Evolutionary conservation across 23 red algal genomes (phyloP).

Genomic region (Gracilaria domingensis): DNA sequence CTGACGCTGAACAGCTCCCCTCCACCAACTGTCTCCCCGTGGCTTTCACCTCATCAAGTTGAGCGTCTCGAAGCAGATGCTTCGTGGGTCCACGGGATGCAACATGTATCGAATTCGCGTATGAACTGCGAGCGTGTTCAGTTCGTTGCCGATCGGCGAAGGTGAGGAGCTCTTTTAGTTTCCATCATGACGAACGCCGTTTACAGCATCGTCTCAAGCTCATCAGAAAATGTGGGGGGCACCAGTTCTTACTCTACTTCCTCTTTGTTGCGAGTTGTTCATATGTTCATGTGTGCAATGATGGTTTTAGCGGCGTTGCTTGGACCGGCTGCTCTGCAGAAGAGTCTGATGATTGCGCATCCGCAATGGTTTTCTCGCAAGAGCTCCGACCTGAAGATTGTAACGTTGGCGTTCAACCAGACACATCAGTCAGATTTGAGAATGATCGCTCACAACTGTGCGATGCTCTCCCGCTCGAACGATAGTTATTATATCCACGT

Average conservation of each 20-base stretch:
- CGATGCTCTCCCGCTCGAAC: constrained; percentile 22
- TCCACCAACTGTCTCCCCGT: no score
- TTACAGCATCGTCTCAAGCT: constrained; percentile 8
- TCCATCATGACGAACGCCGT: background rate
- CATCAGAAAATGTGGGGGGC: background rate
- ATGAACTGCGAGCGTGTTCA: background rate
- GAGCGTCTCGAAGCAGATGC: no score
- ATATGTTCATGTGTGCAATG: background rate
- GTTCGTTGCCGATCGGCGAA: background rate
- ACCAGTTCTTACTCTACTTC: constrained; percentile 7
- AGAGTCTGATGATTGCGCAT: background rate
- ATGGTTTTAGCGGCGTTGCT: constrained; percentile 12
- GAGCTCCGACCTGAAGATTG: constrained; percentile 1
- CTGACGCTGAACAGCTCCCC: background rate
- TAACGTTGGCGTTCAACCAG: constrained; percentile 34
- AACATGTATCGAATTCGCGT: background rate
- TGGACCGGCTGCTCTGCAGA: constrained; percentile 26
- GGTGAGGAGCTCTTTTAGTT: background rate
- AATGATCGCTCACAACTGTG: constrained; percentile 41
- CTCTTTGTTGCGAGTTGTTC: background rate
- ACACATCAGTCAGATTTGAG: constrained; percentile 17
- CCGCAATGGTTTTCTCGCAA: constrained; percentile 17
- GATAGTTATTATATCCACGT: constrained; percentile 18
- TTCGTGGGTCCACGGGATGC: background rate
- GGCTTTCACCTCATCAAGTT: no score